phyloP scores from a whole-genome alignment of 176 grass and related monocot species.

The Raddia guianensis region DNA sequence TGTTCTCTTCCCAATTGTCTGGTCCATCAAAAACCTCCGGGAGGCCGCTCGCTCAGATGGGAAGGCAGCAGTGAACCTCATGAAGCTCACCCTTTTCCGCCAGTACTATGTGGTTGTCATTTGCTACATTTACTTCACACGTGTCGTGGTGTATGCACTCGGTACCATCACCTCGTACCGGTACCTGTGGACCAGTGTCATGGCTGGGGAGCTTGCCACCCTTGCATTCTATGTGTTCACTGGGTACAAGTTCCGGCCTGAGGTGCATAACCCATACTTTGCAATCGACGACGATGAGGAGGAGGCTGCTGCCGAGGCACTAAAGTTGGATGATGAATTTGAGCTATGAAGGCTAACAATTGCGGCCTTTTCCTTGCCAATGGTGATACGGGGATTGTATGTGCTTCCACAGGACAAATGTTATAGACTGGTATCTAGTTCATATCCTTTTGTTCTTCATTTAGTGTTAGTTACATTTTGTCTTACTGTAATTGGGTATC shows the following conservation, averaged over 20 bases:
- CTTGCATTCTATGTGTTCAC: slow-evolving; percentile 91
- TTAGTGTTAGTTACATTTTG: slow-evolving; percentile 45
- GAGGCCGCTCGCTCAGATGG: slow-evolving; percentile 90
- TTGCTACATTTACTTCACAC: slow-evolving; percentile 99
- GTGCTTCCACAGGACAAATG: slow-evolving; percentile 46
- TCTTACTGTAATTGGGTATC: slow-evolving; percentile 43
- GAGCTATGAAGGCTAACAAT: slow-evolving; percentile 65
- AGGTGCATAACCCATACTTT: slow-evolving; percentile 90
- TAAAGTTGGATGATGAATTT: slow-evolving; percentile 94
- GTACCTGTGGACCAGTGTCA: slow-evolving; percentile 80
- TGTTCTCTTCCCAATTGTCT: slow-evolving; percentile 88
- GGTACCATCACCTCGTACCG: slow-evolving; percentile 87
- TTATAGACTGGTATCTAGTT: slow-evolving; percentile 55
- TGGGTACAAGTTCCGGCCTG: slow-evolving; percentile 84
- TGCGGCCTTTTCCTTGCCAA: slow-evolving; percentile 7
- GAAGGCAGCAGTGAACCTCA: slow-evolving; percentile 89
- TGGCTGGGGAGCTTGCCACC: slow-evolving; percentile 83
- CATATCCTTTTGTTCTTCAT: slow-evolving; percentile 51
- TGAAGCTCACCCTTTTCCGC: slow-evolving; percentile 96
- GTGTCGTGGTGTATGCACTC: slow-evolving; percentile 86
- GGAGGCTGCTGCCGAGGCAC: slow-evolving; percentile 80
- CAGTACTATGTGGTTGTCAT: slow-evolving; percentile 96
- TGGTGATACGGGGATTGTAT: slow-evolving; percentile 42
- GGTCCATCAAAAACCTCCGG: slow-evolving; percentile 97
- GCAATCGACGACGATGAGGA: slow-evolving; percentile 80